Conservation (phyloP, 2,329 filamentous ascomycete genomes). For the Pseudogymnoascus sp. region DNA sequence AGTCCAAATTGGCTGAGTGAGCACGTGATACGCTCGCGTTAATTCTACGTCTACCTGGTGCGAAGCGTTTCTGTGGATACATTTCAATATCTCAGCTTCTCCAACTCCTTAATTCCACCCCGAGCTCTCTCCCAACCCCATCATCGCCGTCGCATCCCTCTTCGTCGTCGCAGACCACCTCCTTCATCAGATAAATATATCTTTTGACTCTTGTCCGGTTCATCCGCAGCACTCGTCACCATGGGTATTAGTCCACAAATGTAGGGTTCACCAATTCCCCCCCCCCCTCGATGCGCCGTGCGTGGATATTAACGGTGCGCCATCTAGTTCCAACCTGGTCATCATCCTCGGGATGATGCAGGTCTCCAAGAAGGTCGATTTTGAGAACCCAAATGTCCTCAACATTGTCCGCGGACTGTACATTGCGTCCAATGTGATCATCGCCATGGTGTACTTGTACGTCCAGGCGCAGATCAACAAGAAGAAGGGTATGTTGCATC, state of each 20-base stretch:
- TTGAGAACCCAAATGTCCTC: conserved; percentile 73
- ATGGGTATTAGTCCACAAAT: conserved; percentile 8
- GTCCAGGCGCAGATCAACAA: conserved; percentile 79
- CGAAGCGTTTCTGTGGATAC: conserved; percentile 10
- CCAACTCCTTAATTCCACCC: background rate
- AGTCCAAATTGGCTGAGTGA: background rate
- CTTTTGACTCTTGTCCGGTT: conserved; percentile 1
- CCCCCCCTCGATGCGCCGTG: background rate
- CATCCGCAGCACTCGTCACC: background rate
- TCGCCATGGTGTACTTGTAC: conserved; percentile 75
- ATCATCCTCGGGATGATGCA: conserved; percentile 99
- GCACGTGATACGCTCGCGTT: conserved; percentile 6
- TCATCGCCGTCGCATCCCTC: background rate
- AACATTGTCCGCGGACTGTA: conserved; percentile 56
- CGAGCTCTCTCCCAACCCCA: conserved; percentile 4
- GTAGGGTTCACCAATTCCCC: background rate
- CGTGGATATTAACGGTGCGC: conserved; percentile 22
- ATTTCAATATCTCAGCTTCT: conserved; percentile 1
- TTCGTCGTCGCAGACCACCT: background rate
- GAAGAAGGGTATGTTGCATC: conserved; percentile 73
- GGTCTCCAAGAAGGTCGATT: conserved; percentile 89
- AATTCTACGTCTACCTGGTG: conserved; percentile 8
- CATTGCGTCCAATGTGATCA: conserved; percentile 69
- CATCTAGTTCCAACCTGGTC: conserved; percentile 70
- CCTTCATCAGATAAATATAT: conserved; percentile 4